A percentile compares a stretch with the other conserved stretches of the same genome.
phyloP scores from a whole-genome alignment of 306 rosid genomes.

The Castanea mollissima region DNA sequence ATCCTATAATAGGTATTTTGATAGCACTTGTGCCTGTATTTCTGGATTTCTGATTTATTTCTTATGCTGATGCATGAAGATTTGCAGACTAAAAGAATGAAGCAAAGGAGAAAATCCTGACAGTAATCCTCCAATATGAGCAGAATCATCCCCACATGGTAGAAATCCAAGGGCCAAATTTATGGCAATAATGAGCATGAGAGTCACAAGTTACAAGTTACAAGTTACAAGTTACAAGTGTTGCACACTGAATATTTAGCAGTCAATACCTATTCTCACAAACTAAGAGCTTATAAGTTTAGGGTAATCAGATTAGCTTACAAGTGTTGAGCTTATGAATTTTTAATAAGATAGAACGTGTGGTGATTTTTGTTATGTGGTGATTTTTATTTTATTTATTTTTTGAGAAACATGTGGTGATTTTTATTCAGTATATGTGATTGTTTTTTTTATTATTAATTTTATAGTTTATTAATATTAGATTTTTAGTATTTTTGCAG shows the following conservation, averaged over 20 bases:
- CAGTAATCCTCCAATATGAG: conserved; percentile 86
- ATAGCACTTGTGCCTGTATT: conserved; percentile 46
- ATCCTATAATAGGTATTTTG: conserved; percentile 52
- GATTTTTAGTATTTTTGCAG: too few species aligned
- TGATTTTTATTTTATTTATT: too few species aligned
- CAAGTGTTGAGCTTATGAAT: too few species aligned
- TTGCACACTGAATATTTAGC: conserved; percentile 56
- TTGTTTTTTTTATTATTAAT: too few species aligned
- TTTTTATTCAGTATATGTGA: too few species aligned
- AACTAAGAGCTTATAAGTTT: too few species aligned
- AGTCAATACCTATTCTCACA: not conserved
- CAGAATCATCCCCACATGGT: conserved; percentile 79
- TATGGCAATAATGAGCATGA: conserved; percentile 47
- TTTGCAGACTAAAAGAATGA: conserved; percentile 54
- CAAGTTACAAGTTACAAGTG: conserved; percentile 22
- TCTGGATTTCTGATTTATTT: conserved; percentile 37
- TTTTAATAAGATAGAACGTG: too few species aligned
- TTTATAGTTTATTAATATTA: too few species aligned
- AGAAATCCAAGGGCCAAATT: conserved; percentile 82
- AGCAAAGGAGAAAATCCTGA: conserved; percentile 72
- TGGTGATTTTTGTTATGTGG: too few species aligned
- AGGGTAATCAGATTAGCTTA: too few species aligned
- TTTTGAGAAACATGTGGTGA: too few species aligned
- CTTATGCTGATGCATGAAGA: conserved; percentile 71
- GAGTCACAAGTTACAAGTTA: too few species aligned